Conservation (phyloP, 768 basidiomycete species). For the Naganishia kalamii region DNA sequence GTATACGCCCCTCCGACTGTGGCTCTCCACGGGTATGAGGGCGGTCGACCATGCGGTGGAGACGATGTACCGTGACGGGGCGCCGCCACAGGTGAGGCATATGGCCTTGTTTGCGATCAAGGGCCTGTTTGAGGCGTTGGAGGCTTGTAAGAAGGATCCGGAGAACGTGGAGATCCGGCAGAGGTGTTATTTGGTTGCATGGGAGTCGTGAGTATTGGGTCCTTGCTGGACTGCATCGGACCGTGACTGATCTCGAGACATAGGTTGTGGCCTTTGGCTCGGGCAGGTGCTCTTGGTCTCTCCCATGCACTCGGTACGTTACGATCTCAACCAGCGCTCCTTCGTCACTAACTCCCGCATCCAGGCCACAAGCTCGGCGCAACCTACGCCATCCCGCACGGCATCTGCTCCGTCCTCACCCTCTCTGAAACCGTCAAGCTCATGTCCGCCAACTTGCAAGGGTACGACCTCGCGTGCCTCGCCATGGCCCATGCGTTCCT, state of each 20-base stretch:
- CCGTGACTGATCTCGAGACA: slow-evolving; percentile 45
- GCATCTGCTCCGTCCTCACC: slow-evolving; percentile 60
- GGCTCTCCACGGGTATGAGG: slow-evolving; percentile 73
- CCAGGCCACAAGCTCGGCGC: slow-evolving; percentile 27
- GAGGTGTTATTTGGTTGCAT: slow-evolving; percentile 65
- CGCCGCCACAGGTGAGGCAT: slow-evolving; percentile 58
- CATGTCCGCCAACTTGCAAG: slow-evolving; percentile 16
- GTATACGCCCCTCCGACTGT: slow-evolving; percentile 65
- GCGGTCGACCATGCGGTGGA: slow-evolving; percentile 75
- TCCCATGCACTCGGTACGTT: slow-evolving; percentile 69
- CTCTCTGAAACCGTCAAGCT: slow-evolving; percentile 22
- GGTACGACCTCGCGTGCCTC: slow-evolving; percentile 15
- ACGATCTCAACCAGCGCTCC: background rate
- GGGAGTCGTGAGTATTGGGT: slow-evolving; percentile 56
- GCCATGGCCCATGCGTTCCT: slow-evolving; percentile 14
- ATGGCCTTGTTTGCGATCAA: slow-evolving; percentile 62
- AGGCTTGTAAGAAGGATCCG: slow-evolving; percentile 59
- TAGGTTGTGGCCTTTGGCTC: slow-evolving; percentile 44
- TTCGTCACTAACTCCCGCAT: background rate
- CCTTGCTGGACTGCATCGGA: background rate
- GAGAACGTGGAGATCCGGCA: slow-evolving; percentile 58
- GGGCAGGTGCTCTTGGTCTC: slow-evolving; percentile 54
- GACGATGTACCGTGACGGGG: slow-evolving; percentile 57
- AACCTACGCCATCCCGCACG: slow-evolving; percentile 67
- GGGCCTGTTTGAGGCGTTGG: slow-evolving; percentile 69